These are phyloP conservation scores for Ampelomyces quisqualis DNA, from an alignment of 2,329 filamentous ascomycete genomes.

Conservation along the genomic window DNA sequence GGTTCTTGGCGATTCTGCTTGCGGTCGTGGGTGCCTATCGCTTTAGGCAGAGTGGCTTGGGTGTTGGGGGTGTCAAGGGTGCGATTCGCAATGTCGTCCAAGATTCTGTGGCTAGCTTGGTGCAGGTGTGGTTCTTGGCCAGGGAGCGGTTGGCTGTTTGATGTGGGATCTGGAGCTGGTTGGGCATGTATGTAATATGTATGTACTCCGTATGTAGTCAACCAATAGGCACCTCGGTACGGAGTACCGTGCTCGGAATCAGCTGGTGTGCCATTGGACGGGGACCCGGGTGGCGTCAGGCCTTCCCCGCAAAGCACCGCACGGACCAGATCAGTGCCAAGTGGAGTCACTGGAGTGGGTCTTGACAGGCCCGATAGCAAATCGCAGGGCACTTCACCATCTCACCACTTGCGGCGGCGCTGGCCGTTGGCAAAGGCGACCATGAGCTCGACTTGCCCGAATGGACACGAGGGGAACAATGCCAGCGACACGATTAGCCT, in stretches of 20 bases:
- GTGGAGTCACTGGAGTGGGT: too few species aligned
- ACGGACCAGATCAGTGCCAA: too few species aligned
- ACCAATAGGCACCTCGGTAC: too few species aligned
- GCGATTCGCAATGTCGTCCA: slow-evolving; percentile 14
- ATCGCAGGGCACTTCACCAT: too few species aligned
- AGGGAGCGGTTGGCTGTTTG: slow-evolving; percentile 5
- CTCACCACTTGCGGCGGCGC: slow-evolving; percentile 8
- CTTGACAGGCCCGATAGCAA: too few species aligned
- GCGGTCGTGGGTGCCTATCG: slow-evolving; percentile 27
- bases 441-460: slow-evolving; percentile 18
- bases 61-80: slow-evolving; percentile 21
- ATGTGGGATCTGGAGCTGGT: neutral
- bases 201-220: neutral
- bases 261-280: neutral
- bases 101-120: slow-evolving; percentile 6
- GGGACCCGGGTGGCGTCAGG: neutral
- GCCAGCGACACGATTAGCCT: slow-evolving; percentile 41
- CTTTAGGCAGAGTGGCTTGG: slow-evolving; percentile 26
- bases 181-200: neutral
- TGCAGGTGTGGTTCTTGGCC: slow-evolving; percentile 7
- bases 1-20: slow-evolving; percentile 21
- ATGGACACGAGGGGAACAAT: slow-evolving; percentile 17
- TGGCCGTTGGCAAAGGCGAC: slow-evolving; percentile 9
- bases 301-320: slow-evolving; percentile 5
- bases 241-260: too few species aligned